Percentiles rank a stretch among this genome's conserved stretches.
Evolutionary conservation across 2,329 filamentous ascomycete species (phyloP).

Genomic region (Endoconidiophora polonica): DNA sequence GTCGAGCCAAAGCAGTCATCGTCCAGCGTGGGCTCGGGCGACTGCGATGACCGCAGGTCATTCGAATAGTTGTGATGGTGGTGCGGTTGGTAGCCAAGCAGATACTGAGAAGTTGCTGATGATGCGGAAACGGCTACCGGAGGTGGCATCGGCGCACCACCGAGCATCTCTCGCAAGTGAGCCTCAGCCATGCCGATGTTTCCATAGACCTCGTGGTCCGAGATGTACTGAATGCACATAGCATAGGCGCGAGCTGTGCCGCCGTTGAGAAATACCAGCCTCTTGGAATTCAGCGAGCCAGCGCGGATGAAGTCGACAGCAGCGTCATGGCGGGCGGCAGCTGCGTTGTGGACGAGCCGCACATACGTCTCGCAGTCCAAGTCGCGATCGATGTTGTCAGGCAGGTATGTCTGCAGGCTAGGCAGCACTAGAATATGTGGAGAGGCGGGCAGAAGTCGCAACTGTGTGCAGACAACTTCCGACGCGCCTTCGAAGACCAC

Average conservation of each 20-base stretch:
- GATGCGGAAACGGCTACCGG: slow-evolving; percentile 2
- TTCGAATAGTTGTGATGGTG: background rate
- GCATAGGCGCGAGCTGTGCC: slow-evolving; percentile 38
- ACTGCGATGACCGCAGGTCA: background rate
- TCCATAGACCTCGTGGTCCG: slow-evolving; percentile 18
- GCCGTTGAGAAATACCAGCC: slow-evolving; percentile 43
- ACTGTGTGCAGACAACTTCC: slow-evolving; percentile 39
- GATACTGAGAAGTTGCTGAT: slow-evolving; percentile 2
- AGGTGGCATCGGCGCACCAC: slow-evolving; percentile 2
- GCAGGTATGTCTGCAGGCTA: slow-evolving; percentile 30
- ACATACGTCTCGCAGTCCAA: slow-evolving; percentile 25
- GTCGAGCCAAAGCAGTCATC: slow-evolving; percentile 11
- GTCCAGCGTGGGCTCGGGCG: slow-evolving; percentile 8
- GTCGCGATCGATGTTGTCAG: slow-evolving; percentile 16
- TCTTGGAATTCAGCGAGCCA: slow-evolving; percentile 29
- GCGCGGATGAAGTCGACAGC: slow-evolving; percentile 35
- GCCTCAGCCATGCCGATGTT: background rate
- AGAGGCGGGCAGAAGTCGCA: slow-evolving; percentile 42
- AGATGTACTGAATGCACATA: slow-evolving; percentile 37
- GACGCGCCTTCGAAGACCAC: slow-evolving; percentile 43
- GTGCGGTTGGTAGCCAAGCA: background rate
- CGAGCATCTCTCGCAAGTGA: slow-evolving; percentile 7
- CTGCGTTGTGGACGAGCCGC: slow-evolving; percentile 33
- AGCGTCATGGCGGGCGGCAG: slow-evolving; percentile 27
- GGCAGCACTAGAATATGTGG: slow-evolving; percentile 42